Evolutionary conservation across 2,329 filamentous ascomycete species (phyloP).

Genomic region (Pseudocercospora pini-densiflorae): DNA sequence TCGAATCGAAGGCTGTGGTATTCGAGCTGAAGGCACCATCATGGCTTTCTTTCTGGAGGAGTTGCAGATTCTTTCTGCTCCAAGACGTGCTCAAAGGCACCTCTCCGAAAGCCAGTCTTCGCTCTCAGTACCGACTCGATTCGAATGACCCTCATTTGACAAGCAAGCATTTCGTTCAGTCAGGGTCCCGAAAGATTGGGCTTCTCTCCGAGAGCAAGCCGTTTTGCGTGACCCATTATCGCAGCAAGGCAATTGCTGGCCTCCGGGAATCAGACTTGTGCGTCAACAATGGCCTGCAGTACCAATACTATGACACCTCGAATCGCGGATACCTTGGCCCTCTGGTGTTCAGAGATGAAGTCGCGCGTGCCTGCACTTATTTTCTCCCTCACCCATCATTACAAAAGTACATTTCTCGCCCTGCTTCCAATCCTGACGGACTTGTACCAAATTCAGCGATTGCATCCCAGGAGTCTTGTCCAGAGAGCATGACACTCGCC

Average conservation of each 20-base stretch:
- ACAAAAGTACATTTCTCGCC: slow-evolving; percentile 39
- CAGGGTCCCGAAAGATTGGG: slow-evolving; percentile 34
- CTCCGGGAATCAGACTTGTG: slow-evolving; percentile 49
- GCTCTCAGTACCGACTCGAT: slow-evolving; percentile 19
- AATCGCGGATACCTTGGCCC: slow-evolving; percentile 7
- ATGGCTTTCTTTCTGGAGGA: slow-evolving; percentile 55
- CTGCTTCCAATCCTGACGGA: slow-evolving; percentile 26
- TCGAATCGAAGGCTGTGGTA: slow-evolving; percentile 50
- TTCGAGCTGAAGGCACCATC: slow-evolving; percentile 58
- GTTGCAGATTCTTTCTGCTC: slow-evolving; percentile 38
- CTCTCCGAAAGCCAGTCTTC: not conserved
- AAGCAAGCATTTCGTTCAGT: slow-evolving; percentile 1
- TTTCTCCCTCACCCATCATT: slow-evolving; percentile 39
- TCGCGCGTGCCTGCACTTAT: slow-evolving; percentile 39
- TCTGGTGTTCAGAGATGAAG: slow-evolving; percentile 17
- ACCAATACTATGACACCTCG: slow-evolving; percentile 54
- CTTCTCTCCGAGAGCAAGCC: slow-evolving; percentile 56
- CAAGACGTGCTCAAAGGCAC: slow-evolving; percentile 28
- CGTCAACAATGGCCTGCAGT: slow-evolving; percentile 52
- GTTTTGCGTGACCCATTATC: slow-evolving; percentile 55
- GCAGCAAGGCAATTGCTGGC: slow-evolving; percentile 44
- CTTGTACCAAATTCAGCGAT: slow-evolving; percentile 39
- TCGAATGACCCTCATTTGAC: slow-evolving; percentile 29
- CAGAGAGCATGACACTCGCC: slow-evolving; percentile 51
- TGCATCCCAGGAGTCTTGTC: slow-evolving; percentile 56